phyloP scores from a whole-genome alignment of 2,329 filamentous ascomycete genomes.

The Ophiostoma angusticollis region DNA sequence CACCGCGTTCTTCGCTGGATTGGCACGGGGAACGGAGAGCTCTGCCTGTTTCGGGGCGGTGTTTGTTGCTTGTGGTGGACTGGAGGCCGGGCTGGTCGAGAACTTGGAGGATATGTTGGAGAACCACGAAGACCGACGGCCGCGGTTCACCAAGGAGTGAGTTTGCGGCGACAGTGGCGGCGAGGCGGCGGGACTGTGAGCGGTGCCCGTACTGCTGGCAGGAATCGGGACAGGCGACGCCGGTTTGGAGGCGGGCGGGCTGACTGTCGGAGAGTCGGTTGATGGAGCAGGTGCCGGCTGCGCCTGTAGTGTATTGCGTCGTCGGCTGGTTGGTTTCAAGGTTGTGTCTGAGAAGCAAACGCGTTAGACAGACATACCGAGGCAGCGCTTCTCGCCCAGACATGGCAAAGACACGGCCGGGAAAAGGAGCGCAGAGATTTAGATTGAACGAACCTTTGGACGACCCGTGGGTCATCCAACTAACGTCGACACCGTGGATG shows the following conservation, averaged over 20 bases:
- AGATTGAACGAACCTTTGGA: constrained; percentile 66
- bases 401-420: no score
- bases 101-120: constrained; percentile 89
- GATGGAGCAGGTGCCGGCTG: constrained; percentile 7
- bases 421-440: no score
- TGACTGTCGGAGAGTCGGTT: neutral
- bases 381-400: no score
- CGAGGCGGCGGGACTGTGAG: constrained; percentile 1
- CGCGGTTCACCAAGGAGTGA: constrained; percentile 14
- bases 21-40: constrained; percentile 34
- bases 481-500: constrained; percentile 72
- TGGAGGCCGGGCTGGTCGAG: constrained; percentile 37
- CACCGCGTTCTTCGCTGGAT: constrained; percentile 43
- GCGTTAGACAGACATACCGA: no score
- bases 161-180: constrained; percentile 2
- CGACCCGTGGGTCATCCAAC: constrained; percentile 74
- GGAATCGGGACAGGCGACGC: neutral
- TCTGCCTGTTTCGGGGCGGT: constrained; percentile 28
- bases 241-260: neutral
- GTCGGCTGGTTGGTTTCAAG: constrained; percentile 15
- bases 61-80: constrained; percentile 22
- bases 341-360: constrained; percentile 16
- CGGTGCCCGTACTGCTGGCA: neutral
- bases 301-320: constrained; percentile 18
- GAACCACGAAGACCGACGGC: constrained; percentile 75